These are phyloP conservation scores for Trichocladium antarcticum DNA, from an alignment of 495 filamentous ascomycete species.

Conservation along the genomic window DNA sequence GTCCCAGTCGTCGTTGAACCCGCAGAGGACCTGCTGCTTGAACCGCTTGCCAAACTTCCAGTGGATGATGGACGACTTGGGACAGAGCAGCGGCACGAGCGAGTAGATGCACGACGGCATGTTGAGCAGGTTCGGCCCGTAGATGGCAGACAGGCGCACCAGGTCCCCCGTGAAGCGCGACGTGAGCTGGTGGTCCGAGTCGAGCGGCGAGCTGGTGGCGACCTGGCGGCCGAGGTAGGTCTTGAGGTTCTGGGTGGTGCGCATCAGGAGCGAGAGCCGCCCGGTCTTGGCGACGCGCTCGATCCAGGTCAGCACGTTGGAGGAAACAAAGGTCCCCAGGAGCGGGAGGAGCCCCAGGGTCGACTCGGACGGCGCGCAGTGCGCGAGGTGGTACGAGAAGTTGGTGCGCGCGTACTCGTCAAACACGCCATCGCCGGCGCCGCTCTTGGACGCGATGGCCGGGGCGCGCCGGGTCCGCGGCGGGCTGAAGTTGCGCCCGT, in stretches of 20 bases:
- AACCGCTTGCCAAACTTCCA: slow-evolving; percentile 10
- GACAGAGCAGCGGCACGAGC: slow-evolving; percentile 14
- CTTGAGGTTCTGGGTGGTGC: slow-evolving; percentile 14
- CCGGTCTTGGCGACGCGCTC: slow-evolving; percentile 13
- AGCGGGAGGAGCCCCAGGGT: slow-evolving; percentile 8
- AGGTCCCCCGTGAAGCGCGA: slow-evolving; percentile 13
- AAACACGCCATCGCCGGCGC: background rate
- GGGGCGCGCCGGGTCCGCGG: slow-evolving; percentile 6
- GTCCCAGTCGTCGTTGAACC: slow-evolving; percentile 16
- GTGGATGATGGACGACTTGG: slow-evolving; percentile 11
- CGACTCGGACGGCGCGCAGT: slow-evolving; percentile 8
- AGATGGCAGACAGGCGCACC: slow-evolving; percentile 10
- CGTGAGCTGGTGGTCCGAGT: slow-evolving; percentile 4
- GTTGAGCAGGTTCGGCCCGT: slow-evolving; percentile 13
- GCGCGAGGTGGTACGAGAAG: slow-evolving; percentile 18
- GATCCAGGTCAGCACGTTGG: slow-evolving; percentile 16
- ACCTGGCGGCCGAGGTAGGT: slow-evolving; percentile 10
- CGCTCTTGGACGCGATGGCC: background rate
- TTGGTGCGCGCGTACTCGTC: slow-evolving; percentile 13
- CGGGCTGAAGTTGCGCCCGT: slow-evolving; percentile 11
- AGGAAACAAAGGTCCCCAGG: slow-evolving; percentile 8
- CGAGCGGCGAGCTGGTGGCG: slow-evolving; percentile 6
- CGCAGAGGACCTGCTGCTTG: slow-evolving; percentile 13
- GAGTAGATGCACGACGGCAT: slow-evolving; percentile 12
- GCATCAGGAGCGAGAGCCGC: slow-evolving; percentile 8